Percentiles rank a stretch among this genome's conserved stretches.
Conservation (phyloP, 495 filamentous ascomycete genomes). For the Aspergillus heteromorphus region DNA sequence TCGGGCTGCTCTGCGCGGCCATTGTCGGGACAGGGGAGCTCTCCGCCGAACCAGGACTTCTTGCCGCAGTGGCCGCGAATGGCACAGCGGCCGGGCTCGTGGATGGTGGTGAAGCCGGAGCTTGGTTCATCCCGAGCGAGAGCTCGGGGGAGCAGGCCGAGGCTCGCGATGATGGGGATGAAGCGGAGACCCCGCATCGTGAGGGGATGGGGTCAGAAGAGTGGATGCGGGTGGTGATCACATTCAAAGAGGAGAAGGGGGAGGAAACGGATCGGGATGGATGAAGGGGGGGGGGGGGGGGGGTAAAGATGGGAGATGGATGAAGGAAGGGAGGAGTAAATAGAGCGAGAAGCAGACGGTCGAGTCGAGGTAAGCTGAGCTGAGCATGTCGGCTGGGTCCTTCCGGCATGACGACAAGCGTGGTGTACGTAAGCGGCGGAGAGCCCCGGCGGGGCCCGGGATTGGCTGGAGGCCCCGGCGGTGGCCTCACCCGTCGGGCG, state of each 20-base stretch:
- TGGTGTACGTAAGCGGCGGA: conserved; percentile 16
- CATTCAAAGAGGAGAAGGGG: background rate
- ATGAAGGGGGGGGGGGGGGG: too few species aligned
- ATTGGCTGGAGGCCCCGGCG: background rate
- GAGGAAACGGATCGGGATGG: background rate
- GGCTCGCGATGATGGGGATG: conserved; percentile 23
- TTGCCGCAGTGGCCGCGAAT: conserved; percentile 88
- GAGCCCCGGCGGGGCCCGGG: background rate
- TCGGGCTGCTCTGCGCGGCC: conserved; percentile 69
- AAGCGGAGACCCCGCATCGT: conserved; percentile 33
- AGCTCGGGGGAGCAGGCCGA: conserved; percentile 28
- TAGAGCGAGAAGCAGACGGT: background rate
- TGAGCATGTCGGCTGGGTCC: background rate
- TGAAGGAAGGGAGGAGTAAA: conserved; percentile 2
- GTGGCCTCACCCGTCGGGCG: conserved; percentile 8
- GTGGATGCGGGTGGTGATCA: background rate
- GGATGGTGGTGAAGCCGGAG: conserved; percentile 38
- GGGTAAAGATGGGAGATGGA: background rate
- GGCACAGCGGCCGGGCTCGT: conserved; percentile 86
- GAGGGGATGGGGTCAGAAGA: background rate
- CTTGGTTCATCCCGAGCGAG: conserved; percentile 42
- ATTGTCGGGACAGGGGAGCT: conserved; percentile 94
- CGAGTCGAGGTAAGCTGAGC: too few species aligned
- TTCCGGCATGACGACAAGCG: conserved; percentile 21
- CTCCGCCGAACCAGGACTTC: conserved; percentile 76